Evolutionary conservation across 495 filamentous ascomycete genomes (phyloP), one percentile per base, ranked within the genome.

Genomic region (Astrothelium macrocarpum): DNA sequence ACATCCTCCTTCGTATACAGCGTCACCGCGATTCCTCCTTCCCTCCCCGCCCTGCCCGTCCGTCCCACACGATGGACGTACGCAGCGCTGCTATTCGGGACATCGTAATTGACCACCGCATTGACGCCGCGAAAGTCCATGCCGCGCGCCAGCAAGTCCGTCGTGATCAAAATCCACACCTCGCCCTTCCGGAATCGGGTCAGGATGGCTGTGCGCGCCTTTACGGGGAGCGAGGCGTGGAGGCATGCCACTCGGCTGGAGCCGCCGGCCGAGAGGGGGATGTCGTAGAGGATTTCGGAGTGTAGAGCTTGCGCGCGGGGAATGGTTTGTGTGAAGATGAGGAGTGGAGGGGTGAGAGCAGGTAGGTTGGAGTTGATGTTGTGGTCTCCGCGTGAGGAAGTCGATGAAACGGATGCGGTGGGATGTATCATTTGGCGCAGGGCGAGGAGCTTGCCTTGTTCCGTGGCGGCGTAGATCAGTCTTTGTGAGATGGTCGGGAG

Each of bases 1-100:
- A 97, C 85, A 72, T 98, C 94, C 59, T 95, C 94, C 71, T 94
- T 90, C 0, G 94, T 97, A 69, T 95, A 98, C 64, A 93, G 86
- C 0, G 94, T 97, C 0, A 97, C 87, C 0, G 90, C 91, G n/a
- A 95, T 82, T 26, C 94, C 94, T 31, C 92, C 93, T 70, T 87
- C 84, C 59, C 90, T 82, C 2, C 94, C 93, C 1, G 91, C 93
- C 61, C 94, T 80, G 1, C 92, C 94, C 0, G 95, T 97, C 61
- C 94, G 84, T 3, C 94, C 94, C 1, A 92, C 90, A 26, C 94
- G 90, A 76, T 98, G 94, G 25, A 98, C 87, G 67, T 98, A 98
- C 5, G 87, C 84, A 3, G 91, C 90, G 5, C 87, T 85, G 0
- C 90, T 92, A 42, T 84, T 90, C 1, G 94, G 95, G 56, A 97